Evolutionary conservation across 306 rosid species (phyloP).

Genomic region (Cyamopsis tetragonoloba): DNA sequence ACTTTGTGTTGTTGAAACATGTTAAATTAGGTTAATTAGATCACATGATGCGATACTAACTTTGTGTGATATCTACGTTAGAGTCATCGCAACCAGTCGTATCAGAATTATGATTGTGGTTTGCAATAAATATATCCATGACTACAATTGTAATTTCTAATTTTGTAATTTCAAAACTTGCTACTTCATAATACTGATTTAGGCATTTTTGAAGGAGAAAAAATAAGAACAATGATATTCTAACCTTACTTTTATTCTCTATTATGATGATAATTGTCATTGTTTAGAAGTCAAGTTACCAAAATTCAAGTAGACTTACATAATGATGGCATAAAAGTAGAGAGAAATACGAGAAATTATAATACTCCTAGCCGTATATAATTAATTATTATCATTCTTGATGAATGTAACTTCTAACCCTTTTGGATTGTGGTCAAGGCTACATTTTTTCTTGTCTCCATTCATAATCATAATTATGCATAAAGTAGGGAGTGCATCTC

Average conservation of each 20-base stretch:
- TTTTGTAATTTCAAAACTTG: too few species aligned
- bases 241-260: neutral
- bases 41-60: too few species aligned
- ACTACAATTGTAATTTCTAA: too few species aligned
- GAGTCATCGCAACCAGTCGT: too few species aligned
- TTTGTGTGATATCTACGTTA: too few species aligned
- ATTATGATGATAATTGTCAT: conserved; percentile 13
- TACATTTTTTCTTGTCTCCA: conserved; percentile 13
- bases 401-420: neutral
- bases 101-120: too few species aligned
- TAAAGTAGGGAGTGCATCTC: conserved; percentile 4
- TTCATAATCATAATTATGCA: neutral
- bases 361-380: neutral
- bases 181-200: neutral
- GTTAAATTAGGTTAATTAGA: too few species aligned
- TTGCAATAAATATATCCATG: too few species aligned
- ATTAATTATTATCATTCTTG: conserved; percentile 17
- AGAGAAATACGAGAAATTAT: neutral
- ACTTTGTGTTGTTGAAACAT: neutral
- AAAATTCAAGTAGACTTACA: conserved; percentile 14
- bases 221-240: neutral
- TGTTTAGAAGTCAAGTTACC: conserved; percentile 29
- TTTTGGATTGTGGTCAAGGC: conserved; percentile 18
- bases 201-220: neutral
- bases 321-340: conserved; percentile 8